A percentile compares a stretch with the other conserved stretches of the same genome.
Evolutionary conservation across 352 stramenopile species (phyloP).

Genomic region (Aphanomyces astaci): DNA sequence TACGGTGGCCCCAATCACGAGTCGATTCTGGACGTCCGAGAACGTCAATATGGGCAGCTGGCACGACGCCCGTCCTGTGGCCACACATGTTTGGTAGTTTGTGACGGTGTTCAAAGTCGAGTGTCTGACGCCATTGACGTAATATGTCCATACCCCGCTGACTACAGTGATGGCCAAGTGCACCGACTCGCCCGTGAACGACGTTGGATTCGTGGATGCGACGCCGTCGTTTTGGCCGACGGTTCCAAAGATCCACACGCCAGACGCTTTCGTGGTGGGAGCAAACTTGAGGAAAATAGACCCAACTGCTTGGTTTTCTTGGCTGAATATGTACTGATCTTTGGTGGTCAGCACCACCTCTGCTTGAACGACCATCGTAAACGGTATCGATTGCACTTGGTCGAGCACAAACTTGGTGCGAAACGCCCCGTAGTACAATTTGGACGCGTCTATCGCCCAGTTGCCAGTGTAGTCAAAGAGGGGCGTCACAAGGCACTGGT

Average conservation of each 20-base stretch:
- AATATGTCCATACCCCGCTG: constrained; percentile 2
- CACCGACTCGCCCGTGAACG: background rate
- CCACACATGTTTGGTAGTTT: background rate
- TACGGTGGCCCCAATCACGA: background rate
- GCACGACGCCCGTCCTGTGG: background rate
- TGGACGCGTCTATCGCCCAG: background rate
- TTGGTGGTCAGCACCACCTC: background rate
- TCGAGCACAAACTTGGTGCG: background rate
- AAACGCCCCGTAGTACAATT: constrained; percentile 6
- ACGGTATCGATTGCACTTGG: background rate
- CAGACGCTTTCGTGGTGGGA: background rate
- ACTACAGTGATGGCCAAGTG: background rate
- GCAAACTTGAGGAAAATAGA: constrained; percentile 4
- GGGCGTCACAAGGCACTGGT: background rate
- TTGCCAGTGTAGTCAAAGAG: constrained; percentile 8
- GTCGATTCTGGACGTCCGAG: background rate
- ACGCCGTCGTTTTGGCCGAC: background rate
- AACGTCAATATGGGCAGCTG: background rate
- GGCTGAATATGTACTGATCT: constrained; percentile 3
- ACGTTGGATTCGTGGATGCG: constrained; percentile 4
- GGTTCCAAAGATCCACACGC: constrained; percentile 3
- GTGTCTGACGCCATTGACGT: constrained; percentile 5
- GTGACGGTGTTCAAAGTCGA: background rate
- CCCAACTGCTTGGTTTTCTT: background rate
- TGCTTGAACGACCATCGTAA: constrained; percentile 4